Base-by-base conservation (phyloP, 2,329 filamentous ascomycete species). In the Cylindrodendrum hubeiense region DNA sequence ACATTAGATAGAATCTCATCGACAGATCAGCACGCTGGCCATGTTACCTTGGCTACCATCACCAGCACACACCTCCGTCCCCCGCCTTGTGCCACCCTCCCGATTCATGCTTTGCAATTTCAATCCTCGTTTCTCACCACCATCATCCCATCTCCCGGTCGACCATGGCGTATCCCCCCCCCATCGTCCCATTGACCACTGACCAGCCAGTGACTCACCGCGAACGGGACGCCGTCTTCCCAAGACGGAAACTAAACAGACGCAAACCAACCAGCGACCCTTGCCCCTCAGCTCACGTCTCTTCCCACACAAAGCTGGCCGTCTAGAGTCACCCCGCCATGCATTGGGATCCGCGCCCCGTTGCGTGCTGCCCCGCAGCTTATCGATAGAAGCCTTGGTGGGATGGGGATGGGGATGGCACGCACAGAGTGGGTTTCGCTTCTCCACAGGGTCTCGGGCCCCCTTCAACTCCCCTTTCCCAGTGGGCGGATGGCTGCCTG, bases 341-440 rank as follows among this genome's bases (percentile, higher is more conserved):
- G 7, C n/a, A 9, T 34, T 33, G 34, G 33, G 37, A 37, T 60
- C n/a, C n/a, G 17, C 37, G 13, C n/a, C 7, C 37, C 15, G 4
- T 46, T 41, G 33, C 53, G n/a, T 51, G 52, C 60, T 51, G 52
- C 60, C 60, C 60, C 53, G 60, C 60, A 63, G 22, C 53, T 63
- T 63, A 63, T 63, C 60, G 60, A 63, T 63, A 57, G 24, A 52
- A 33, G 28, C 41, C n/a, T 15, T 13, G 17, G 34, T 17, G 28
- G n/a, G n/a, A n/a, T n/a, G n/a, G 33, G 33, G 37, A 37, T 7
- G 37, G n/a, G 5, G 8, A n/a, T 39, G 37, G 15, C 15, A n/a
- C 12, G 28, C 28, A 8, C 28, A n/a, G 33, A 12, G 33, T 34
- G 33, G 33, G 9, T 34, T 34, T 5, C 33, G 34, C n/a, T 5